Base-by-base conservation (phyloP, 805 yeast species). In the Helenozyma rhizophorensis region DNA sequence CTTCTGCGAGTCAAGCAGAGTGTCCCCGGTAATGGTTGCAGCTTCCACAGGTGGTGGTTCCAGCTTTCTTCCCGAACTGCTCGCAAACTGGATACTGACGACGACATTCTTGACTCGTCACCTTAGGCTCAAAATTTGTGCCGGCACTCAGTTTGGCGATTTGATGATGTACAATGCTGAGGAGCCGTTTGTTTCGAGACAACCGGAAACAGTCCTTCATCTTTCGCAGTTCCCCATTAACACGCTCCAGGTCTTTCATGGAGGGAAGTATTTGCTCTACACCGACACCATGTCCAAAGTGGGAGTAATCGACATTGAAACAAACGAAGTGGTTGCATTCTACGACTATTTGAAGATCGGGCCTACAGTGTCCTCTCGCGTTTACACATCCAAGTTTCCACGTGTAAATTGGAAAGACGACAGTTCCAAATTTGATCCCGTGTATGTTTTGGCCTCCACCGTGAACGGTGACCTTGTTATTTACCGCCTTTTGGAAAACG, bases 81-180 rank as follows among this genome's bases (percentile, higher is more conserved):
- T 24, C 16, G 14, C 11, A 23, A 24, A 24, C 15, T 30, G 33
- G 33, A 21, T 30, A 12, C 33, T 30, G 33, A 30, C 28, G 21
- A 17, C 18, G 9, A 19, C 28, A 9, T 30, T 30, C 18, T 19
- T 19, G 6, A 24, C 13, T 6, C 24, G 21, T 5, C 6, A 3
- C 10, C 22, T n/a, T 7, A 15, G 7, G 9, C 17, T 22, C 4
- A 7, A 12, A 3, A n/a, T 30, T 11, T 30, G 23, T 24, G 23
- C 24, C 9, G 67, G 65, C 3, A 50, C 56, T 3, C 62, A 60
- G 33, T 56, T 56, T 42, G 67, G 67, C 12, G 40, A 43, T 15
- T 27, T 60, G 17, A 14, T 50, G 24, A 32, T 54, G 8, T 57
- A 53, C 30, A 39, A 51, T 19, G 30, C 39, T 2, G 16, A 23